These are phyloP conservation scores for Trametes punicea DNA, from an alignment of 768 basidiomycete species.

Conservation along the genomic window DNA sequence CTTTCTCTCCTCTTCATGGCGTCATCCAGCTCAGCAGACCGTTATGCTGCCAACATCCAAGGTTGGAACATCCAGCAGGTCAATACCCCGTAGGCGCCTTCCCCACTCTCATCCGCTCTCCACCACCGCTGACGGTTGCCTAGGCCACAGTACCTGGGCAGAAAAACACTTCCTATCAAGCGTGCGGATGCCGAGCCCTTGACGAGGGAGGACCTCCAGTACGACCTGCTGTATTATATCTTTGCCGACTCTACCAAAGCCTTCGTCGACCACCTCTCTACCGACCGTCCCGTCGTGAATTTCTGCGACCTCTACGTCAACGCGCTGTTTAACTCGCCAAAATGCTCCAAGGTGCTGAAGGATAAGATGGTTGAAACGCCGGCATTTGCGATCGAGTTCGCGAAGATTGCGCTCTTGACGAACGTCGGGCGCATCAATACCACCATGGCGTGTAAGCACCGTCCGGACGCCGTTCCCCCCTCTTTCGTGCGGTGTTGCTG, in stretches of 20 bases:
- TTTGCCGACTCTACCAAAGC: conserved; percentile 66
- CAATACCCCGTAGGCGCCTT: conserved; percentile 28
- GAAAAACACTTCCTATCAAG: conserved; percentile 75
- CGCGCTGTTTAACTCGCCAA: conserved; percentile 73
- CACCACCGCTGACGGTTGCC: conserved; percentile 53
- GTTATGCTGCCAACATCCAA: conserved; percentile 23
- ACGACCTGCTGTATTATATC: conserved; percentile 76
- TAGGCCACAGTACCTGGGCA: conserved; percentile 36
- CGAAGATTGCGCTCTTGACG: conserved; percentile 79
- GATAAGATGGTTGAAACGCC: conserved; percentile 85
- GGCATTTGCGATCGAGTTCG: conserved; percentile 73
- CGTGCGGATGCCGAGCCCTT: conserved; percentile 80
- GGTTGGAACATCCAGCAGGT: conserved; percentile 30
- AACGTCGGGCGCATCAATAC: conserved; percentile 93
- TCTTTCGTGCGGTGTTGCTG: conserved; percentile 10
- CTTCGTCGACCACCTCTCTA: conserved; percentile 62
- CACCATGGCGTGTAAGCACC: conserved; percentile 75
- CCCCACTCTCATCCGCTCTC: conserved; percentile 28
- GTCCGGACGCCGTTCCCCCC: not conserved
- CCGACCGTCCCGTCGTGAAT: conserved; percentile 50
- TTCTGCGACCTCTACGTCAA: conserved; percentile 85
- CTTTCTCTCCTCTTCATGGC: conserved; percentile 31
- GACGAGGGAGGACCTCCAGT: conserved; percentile 82
- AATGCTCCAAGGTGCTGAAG: conserved; percentile 84
- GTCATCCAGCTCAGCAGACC: conserved; percentile 30